A percentile compares a stretch with the other conserved stretches of the same genome.
These are phyloP conservation scores for Chrysosphaeria jannelii DNA, from an alignment of 2,329 filamentous ascomycete species.

Conservation along the genomic window DNA sequence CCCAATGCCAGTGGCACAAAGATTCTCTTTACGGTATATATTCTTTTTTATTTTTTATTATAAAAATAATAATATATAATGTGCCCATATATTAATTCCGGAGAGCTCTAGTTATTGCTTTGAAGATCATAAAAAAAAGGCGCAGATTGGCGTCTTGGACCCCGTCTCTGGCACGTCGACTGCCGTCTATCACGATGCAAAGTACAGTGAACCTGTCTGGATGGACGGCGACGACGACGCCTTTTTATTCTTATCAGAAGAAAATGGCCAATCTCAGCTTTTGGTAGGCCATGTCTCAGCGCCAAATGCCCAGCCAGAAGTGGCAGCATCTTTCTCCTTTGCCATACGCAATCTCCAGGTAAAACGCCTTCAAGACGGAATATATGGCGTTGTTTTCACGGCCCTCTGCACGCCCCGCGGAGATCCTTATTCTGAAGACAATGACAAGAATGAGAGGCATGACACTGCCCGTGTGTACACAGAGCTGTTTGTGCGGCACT, in stretches of 20 bases:
- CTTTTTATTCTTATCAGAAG: constrained; percentile 21
- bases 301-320: constrained; percentile 12
- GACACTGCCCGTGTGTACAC: constrained; percentile 43
- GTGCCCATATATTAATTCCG: neutral
- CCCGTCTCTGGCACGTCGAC: constrained; percentile 33
- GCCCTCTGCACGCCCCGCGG: constrained; percentile 39
- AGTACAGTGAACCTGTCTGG: constrained; percentile 47
- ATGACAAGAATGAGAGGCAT: constrained; percentile 10
- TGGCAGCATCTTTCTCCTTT: constrained; percentile 19
- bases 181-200: constrained; percentile 30
- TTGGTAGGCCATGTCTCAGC: constrained; percentile 12
- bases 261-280: constrained; percentile 15
- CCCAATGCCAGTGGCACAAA: constrained; percentile 38
- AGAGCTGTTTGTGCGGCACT: constrained; percentile 50
- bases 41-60: constrained; percentile 5
- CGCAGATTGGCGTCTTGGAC: constrained; percentile 39
- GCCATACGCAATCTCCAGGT: constrained; percentile 27
- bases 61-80: no score
- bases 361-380: constrained; percentile 17
- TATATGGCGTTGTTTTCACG: constrained; percentile 24
- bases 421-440: constrained; percentile 22
- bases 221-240: constrained; percentile 24
- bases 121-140: constrained; percentile 34
- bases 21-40: constrained; percentile 27
- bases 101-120: constrained; percentile 53